Percentiles rank a stretch among this genome's conserved stretches.
Evolutionary conservation across 192 early-diverging fungal genomes (phyloP).

Genomic region (Helicostylum pulchrum): DNA sequence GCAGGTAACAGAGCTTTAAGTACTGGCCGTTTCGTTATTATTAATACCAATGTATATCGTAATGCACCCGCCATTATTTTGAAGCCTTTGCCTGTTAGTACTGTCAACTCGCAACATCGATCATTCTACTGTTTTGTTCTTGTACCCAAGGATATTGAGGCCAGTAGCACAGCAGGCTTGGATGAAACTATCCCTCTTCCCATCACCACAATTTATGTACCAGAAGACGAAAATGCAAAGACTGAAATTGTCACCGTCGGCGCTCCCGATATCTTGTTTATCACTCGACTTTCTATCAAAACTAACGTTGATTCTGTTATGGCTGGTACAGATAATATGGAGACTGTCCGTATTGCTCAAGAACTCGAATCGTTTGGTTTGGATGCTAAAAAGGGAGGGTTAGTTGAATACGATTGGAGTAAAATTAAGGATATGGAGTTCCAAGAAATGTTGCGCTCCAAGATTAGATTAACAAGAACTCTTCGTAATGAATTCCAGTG

Average conservation of each 20-base stretch:
- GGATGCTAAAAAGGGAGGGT: constrained; percentile 30
- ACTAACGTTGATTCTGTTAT: constrained; percentile 35
- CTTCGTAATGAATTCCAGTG: constrained; percentile 60
- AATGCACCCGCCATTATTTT: constrained; percentile 66
- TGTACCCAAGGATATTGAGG: constrained; percentile 14
- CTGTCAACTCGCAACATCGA: constrained; percentile 20
- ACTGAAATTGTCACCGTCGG: constrained; percentile 44
- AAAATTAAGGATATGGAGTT: constrained; percentile 89
- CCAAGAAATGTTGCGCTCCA: constrained; percentile 67
- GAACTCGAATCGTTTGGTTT: constrained; percentile 33
- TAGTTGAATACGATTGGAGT: constrained; percentile 76
- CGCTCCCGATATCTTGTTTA: constrained; percentile 52
- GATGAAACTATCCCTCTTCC: constrained; percentile 52
- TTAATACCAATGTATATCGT: constrained; percentile 65
- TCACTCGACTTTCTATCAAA: constrained; percentile 56
- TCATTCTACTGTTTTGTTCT: constrained; percentile 45
- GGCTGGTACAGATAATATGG: constrained; percentile 32
- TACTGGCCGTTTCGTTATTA: constrained; percentile 72
- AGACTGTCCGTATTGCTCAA: constrained; percentile 26
- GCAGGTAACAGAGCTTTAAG: constrained; percentile 61
- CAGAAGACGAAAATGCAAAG: constrained; percentile 27
- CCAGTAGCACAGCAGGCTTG: not conserved
- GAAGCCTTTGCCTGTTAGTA: constrained; percentile 39
- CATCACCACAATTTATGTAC: constrained; percentile 45
- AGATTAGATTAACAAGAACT: constrained; percentile 44